phyloP scores from a whole-genome alignment of 768 basidiomycete species.

The Terana coerulea region DNA sequence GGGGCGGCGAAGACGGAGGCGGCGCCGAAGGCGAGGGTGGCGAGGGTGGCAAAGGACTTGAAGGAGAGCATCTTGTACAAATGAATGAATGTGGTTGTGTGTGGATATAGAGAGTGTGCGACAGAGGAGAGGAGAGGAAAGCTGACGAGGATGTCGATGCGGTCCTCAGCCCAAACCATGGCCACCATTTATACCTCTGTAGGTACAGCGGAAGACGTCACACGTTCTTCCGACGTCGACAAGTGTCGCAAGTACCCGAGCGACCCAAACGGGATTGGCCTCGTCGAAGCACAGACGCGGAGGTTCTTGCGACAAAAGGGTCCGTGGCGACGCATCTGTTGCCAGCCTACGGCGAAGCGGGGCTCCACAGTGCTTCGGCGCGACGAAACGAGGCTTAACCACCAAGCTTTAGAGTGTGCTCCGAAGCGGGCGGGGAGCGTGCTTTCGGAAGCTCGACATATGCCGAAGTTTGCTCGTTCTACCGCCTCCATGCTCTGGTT shows the following conservation, averaged over 20 bases:
- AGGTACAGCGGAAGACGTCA: not conserved
- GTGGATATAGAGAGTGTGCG: slow-evolving; percentile 8
- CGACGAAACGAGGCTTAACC: not conserved
- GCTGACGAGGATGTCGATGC: not conserved
- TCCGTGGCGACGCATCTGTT: slow-evolving; percentile 1
- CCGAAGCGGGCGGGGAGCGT: too few relatives aligned
- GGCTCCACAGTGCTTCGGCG: not conserved
- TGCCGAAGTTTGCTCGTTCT: too few relatives aligned
- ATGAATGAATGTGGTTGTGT: slow-evolving; percentile 6
- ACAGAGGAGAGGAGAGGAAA: not conserved
- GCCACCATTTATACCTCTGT: not conserved
- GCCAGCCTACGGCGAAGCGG: not conserved
- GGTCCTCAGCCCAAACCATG: not conserved
- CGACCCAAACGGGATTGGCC: too few relatives aligned
- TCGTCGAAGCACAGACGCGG: not conserved
- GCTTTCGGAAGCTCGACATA: too few relatives aligned
- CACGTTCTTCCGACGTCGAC: not conserved
- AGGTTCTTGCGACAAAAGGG: not conserved
- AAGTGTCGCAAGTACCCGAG: too few relatives aligned
- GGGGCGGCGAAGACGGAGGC: slow-evolving; percentile 10
- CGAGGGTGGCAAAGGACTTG: slow-evolving; percentile 17
- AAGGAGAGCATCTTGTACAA: slow-evolving; percentile 35
- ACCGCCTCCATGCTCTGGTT: too few relatives aligned
- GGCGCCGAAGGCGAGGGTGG: slow-evolving; percentile 26
- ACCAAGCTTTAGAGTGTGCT: too few relatives aligned